Conservation (phyloP, 208 protist genomes). For the Trypanosoma cruzi region DNA sequence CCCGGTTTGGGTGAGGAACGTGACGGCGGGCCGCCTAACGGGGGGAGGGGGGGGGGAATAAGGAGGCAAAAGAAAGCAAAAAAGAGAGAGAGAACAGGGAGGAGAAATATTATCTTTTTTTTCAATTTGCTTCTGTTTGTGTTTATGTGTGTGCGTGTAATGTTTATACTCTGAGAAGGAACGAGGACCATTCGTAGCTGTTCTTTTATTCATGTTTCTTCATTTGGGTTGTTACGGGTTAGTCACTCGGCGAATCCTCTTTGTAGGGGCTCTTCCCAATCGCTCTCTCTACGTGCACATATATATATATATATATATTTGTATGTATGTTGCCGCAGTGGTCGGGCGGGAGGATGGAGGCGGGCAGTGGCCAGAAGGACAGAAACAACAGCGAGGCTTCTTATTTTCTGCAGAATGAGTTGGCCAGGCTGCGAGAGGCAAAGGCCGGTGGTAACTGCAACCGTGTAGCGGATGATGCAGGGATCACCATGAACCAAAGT, state of each 20-base stretch:
- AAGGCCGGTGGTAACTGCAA: neutral
- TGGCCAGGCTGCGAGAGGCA: neutral
- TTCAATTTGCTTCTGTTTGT: too few relatives aligned
- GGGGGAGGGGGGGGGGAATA: too few relatives aligned
- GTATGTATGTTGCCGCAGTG: neutral
- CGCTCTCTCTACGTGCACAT: neutral
- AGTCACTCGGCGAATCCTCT: too few relatives aligned
- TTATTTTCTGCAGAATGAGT: constrained; percentile 2
- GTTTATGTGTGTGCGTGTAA: too few relatives aligned
- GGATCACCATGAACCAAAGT: neutral
- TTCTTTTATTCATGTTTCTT: neutral
- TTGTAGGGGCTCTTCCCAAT: neutral
- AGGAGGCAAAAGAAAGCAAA: too few relatives aligned
- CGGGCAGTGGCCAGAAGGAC: constrained; percentile 2
- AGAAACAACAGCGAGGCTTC: neutral
- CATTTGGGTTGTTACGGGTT: neutral
- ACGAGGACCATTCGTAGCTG: too few relatives aligned
- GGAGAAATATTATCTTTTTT: too few relatives aligned
- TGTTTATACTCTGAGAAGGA: too few relatives aligned
- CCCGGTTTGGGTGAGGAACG: too few relatives aligned
- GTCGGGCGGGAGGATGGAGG: constrained; percentile 7
- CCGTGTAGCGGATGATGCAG: neutral
- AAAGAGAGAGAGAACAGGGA: too few relatives aligned
- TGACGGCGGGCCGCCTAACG: too few relatives aligned
- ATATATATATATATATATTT: neutral